Percentiles rank a stretch among this genome's conserved stretches.
These are phyloP conservation scores for Calocybe gambosa DNA, from an alignment of 1,284 basidiomycete species.

Conservation along the genomic window DNA sequence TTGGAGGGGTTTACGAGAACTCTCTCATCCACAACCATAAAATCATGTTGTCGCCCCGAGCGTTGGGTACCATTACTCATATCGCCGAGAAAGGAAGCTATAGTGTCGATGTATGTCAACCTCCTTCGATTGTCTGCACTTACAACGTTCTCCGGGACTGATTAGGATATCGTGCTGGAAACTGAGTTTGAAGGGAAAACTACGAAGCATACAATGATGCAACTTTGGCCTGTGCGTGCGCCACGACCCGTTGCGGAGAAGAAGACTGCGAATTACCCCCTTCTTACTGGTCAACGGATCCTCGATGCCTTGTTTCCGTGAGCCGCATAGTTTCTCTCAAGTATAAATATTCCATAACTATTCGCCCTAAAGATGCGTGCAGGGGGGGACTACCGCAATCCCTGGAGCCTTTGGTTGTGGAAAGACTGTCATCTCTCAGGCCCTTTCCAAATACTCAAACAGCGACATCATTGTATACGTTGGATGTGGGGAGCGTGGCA, in stretches of 20 bases:
- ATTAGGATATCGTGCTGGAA: constrained; percentile 89
- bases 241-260: constrained; percentile 95
- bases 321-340: constrained; percentile 19
- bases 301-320: constrained; percentile 96
- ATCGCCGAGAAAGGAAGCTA: constrained; percentile 96
- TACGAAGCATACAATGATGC: constrained; percentile 94
- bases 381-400: constrained; percentile 98
- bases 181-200: constrained; percentile 97
- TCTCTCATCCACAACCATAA: constrained; percentile 96
- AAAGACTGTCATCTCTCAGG: constrained; percentile 96
- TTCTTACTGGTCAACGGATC: constrained; percentile 96
- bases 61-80: constrained; percentile 91
- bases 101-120: constrained; percentile 70
- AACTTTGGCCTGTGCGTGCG: constrained; percentile 98
- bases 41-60: constrained; percentile 92
- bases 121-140: constrained; percentile 6
- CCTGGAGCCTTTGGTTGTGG: constrained; percentile 99
- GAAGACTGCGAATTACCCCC: constrained; percentile 86
- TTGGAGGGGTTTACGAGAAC: constrained; percentile 95
- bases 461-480: constrained; percentile 99
- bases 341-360: constrained; percentile 4
- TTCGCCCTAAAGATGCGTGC: constrained; percentile 65
- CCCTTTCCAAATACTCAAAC: constrained; percentile 98
- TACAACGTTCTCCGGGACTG: constrained; percentile 1
- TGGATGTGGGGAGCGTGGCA: constrained; percentile 92